These are phyloP conservation scores for Nothomitra cinnamomea DNA, from an alignment of 2,329 filamentous ascomycete species.

Conservation along the genomic window DNA sequence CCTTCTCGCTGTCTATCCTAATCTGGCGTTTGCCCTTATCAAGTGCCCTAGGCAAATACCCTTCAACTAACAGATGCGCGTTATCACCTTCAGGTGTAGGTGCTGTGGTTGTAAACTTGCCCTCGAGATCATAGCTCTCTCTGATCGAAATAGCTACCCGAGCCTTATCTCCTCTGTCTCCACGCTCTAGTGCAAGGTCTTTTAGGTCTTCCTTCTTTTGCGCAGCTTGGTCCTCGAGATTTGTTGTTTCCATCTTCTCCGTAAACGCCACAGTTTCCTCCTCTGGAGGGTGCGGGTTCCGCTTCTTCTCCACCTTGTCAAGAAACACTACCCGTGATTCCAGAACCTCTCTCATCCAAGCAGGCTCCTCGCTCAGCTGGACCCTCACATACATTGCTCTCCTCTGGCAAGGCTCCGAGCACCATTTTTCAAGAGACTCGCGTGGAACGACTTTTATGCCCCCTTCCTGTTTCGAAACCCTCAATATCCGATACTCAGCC, in stretches of 20 bases:
- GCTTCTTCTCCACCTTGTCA: slow-evolving; percentile 45
- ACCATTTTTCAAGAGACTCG: slow-evolving; percentile 72
- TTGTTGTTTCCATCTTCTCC: slow-evolving; percentile 10
- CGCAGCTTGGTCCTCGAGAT: slow-evolving; percentile 7
- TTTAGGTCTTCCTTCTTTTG: background rate
- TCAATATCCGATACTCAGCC: slow-evolving; percentile 51
- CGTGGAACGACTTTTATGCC: slow-evolving; percentile 50
- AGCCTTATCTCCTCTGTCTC: slow-evolving; percentile 10
- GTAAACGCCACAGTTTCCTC: slow-evolving; percentile 1
- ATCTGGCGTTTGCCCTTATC: background rate
- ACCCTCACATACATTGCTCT: slow-evolving; percentile 74
- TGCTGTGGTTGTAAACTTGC: background rate
- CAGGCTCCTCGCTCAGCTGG: slow-evolving; percentile 70
- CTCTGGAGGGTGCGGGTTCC: slow-evolving; percentile 22
- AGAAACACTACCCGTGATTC: slow-evolving; percentile 43
- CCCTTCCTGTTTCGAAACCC: slow-evolving; percentile 31
- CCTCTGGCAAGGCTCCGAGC: slow-evolving; percentile 59
- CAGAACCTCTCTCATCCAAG: slow-evolving; percentile 55
- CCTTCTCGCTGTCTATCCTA: background rate
- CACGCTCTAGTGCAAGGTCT: slow-evolving; percentile 35
- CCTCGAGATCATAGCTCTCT: background rate
- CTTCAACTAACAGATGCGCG: background rate
- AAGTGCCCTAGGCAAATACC: background rate
- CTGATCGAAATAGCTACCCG: background rate
- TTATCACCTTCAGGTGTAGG: background rate